Evolutionary conservation across 2,329 filamentous ascomycete species (phyloP).

Genomic region (Lasiodiplodia citricola): DNA sequence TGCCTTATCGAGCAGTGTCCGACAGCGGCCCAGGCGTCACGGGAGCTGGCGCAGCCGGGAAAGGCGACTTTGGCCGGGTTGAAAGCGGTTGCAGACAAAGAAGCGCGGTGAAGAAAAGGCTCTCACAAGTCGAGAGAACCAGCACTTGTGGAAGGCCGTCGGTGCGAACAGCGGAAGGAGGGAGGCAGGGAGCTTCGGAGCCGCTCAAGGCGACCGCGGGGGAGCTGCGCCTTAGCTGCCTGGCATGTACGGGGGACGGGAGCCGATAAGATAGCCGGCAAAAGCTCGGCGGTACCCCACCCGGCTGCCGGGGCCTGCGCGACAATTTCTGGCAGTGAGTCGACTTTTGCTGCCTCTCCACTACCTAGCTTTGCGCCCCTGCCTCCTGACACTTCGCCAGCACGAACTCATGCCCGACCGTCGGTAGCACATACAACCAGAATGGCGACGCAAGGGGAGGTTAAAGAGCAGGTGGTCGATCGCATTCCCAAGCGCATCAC

Average conservation of each 20-base stretch:
- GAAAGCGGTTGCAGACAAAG: conserved; percentile 6
- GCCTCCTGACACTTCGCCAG: neutral
- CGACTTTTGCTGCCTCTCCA: conserved; percentile 7
- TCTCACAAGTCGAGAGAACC: neutral
- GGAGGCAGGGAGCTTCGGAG: conserved; percentile 5
- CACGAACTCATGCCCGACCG: conserved; percentile 16
- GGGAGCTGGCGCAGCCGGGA: neutral
- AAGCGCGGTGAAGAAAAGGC: neutral
- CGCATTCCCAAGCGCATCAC: conserved; percentile 89
- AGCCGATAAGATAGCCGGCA: conserved; percentile 23
- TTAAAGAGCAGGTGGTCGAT: conserved; percentile 90
- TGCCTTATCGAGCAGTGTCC: conserved; percentile 23
- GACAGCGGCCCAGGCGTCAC: conserved; percentile 16
- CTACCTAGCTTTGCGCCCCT: neutral
- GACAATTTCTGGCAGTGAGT: conserved; percentile 22
- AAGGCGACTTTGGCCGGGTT: neutral
- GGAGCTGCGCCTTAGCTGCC: conserved; percentile 22
- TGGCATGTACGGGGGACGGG: conserved; percentile 1
- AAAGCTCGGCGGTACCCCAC: conserved; percentile 8
- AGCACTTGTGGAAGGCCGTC: neutral
- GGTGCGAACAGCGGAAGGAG: conserved; percentile 1
- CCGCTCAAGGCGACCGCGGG: conserved; percentile 18
- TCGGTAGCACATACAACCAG: conserved; percentile 19
- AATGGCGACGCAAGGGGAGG: conserved; percentile 27
- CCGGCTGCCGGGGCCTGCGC: neutral